These are phyloP conservation scores for Phytophthora rubi DNA, from an alignment of 352 stramenopile genomes.

Conservation along the genomic window DNA sequence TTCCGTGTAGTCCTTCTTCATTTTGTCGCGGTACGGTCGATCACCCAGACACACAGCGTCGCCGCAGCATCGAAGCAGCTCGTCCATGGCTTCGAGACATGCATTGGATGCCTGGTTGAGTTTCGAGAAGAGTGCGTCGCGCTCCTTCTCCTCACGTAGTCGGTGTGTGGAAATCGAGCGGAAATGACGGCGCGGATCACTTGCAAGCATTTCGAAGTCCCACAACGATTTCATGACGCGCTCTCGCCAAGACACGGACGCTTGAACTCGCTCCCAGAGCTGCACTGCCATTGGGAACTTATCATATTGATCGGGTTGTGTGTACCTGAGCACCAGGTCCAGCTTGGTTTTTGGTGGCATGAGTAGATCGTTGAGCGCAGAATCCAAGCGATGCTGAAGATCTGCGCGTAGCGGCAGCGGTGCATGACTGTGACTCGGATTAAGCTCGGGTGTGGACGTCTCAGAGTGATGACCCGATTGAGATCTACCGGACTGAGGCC, in stretches of 20 bases:
- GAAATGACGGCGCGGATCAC: constrained; percentile 74
- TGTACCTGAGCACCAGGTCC: constrained; percentile 83
- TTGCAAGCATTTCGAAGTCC: constrained; percentile 65
- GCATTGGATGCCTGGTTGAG: constrained; percentile 56
- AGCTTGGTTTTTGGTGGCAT: constrained; percentile 66
- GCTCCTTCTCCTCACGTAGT: constrained; percentile 67
- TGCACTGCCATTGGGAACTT: constrained; percentile 64
- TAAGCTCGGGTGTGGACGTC: neutral
- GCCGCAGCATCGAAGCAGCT: constrained; percentile 50
- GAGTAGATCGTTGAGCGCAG: constrained; percentile 48
- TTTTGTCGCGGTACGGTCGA: constrained; percentile 67
- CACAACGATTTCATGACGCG: constrained; percentile 46
- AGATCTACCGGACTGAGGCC: constrained; percentile 7
- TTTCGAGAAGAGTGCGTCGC: constrained; percentile 64
- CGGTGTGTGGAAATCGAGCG: constrained; percentile 70
- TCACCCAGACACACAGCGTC: constrained; percentile 53
- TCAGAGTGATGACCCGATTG: constrained; percentile 2
- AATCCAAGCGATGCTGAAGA: constrained; percentile 68
- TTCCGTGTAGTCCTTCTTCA: constrained; percentile 81
- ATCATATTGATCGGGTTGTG: constrained; percentile 61
- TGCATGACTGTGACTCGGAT: constrained; percentile 37
- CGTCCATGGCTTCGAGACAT: constrained; percentile 54
- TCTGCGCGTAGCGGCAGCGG: constrained; percentile 62
- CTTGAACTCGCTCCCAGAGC: constrained; percentile 63
- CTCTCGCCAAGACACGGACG: constrained; percentile 53